These are phyloP conservation scores for Ormosia emarginata DNA, from an alignment of 306 rosid species.

Conservation along the genomic window DNA sequence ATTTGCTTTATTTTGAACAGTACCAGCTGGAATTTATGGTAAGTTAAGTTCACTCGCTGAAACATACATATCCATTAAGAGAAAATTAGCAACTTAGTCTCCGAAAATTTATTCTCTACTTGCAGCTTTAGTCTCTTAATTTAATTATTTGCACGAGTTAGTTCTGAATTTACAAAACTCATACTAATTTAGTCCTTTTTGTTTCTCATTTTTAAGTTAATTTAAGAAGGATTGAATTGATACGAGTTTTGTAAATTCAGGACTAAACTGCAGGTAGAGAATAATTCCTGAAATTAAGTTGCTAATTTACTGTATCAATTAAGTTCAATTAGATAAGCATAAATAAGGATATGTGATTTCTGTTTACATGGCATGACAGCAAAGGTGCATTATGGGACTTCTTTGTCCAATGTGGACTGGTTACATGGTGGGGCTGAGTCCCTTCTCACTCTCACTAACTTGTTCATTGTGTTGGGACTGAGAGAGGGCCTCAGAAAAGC, in stretches of 20 bases:
- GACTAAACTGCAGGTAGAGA: neutral
- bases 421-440: constrained; percentile 95
- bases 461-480: constrained; percentile 83
- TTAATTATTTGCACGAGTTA: neutral
- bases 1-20: constrained; percentile 45
- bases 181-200: neutral
- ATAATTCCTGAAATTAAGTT: too few relatives aligned
- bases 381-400: constrained; percentile 84
- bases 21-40: constrained; percentile 98
- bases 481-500: constrained; percentile 64
- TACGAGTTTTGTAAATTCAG: neutral
- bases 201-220: neutral
- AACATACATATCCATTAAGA: neutral
- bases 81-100: neutral
- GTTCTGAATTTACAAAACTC: neutral
- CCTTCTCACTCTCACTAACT: constrained; percentile 77
- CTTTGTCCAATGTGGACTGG: constrained; percentile 95
- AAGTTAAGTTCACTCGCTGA: constrained; percentile 18
- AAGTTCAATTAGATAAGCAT: neutral
- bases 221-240: neutral
- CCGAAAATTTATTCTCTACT: neutral
- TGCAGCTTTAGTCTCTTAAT: neutral
- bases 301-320: too few relatives aligned
- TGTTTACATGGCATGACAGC: constrained; percentile 46
- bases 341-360: neutral